phyloP scores from a whole-genome alignment of 305 asterid genomes.

The Solanum hybrid region DNA sequence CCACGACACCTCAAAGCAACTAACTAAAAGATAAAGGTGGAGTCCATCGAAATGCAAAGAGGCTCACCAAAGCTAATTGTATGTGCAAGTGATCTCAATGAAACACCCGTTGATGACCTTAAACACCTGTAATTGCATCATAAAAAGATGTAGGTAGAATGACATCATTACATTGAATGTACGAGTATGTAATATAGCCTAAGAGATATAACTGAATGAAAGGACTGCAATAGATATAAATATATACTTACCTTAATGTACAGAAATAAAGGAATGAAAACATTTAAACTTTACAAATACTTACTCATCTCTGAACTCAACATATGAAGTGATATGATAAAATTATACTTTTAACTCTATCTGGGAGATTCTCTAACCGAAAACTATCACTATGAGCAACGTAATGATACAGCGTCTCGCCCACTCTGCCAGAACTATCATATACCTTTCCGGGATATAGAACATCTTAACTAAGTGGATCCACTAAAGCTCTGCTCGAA shows the following conservation, averaged over 20 bases:
- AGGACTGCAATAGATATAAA: background rate
- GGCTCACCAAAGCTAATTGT: background rate
- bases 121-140: background rate
- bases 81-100: background rate
- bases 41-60: background rate
- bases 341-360: background rate
- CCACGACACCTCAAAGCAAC: background rate
- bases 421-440: background rate
- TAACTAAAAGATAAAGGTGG: background rate
- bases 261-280: background rate
- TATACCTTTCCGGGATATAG: background rate
- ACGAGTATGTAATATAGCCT: background rate
- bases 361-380: background rate
- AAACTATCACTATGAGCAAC: background rate
- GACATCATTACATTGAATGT: background rate
- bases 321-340: background rate
- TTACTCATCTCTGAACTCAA: background rate
- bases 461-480: background rate
- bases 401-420: background rate
- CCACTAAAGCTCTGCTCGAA: background rate
- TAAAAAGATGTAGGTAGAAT: background rate
- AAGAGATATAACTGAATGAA: background rate
- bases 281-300: background rate
- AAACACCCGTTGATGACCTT: background rate
- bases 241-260: background rate